Evolutionary conservation across 768 basidiomycete genomes (phyloP).

Genomic region (Gymnopilus junonius): DNA sequence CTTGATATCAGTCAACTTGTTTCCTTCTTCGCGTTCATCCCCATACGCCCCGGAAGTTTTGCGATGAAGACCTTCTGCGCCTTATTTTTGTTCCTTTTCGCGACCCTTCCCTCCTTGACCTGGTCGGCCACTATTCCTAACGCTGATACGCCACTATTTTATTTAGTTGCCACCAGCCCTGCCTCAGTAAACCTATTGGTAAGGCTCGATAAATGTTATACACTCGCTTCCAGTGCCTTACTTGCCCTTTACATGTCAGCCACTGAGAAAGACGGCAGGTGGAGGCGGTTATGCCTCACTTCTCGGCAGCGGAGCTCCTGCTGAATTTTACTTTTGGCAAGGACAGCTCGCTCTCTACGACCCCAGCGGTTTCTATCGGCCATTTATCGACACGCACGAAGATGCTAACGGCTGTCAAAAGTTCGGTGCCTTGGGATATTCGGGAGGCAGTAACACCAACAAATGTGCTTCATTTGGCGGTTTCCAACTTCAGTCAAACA

Average conservation of each 20-base stretch:
- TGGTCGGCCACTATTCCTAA: slow-evolving; percentile 25
- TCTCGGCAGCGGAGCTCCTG: slow-evolving; percentile 28
- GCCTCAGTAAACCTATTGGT: slow-evolving; percentile 30
- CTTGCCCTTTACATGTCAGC: slow-evolving; percentile 21
- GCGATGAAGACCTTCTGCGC: slow-evolving; percentile 2
- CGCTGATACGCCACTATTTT: slow-evolving; percentile 37
- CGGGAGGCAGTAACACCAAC: slow-evolving; percentile 30
- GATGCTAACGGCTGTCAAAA: slow-evolving; percentile 27
- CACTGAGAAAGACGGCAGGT: slow-evolving; percentile 31
- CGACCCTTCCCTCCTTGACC: slow-evolving; percentile 10
- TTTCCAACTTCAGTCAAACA: slow-evolving; percentile 32
- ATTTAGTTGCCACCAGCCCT: slow-evolving; percentile 32
- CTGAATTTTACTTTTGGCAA: slow-evolving; percentile 37
- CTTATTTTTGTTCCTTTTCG: slow-evolving; percentile 9
- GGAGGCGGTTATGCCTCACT: slow-evolving; percentile 28
- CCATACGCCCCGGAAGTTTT: background rate
- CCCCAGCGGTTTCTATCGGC: slow-evolving; percentile 19
- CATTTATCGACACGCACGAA: slow-evolving; percentile 27
- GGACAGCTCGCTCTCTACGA: slow-evolving; percentile 25
- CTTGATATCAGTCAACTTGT: background rate
- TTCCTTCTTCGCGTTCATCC: background rate
- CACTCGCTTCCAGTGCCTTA: background rate
- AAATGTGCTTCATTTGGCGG: slow-evolving; percentile 33
- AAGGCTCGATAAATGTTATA: background rate
- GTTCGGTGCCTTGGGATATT: slow-evolving; percentile 31